phyloP scores from a whole-genome alignment of 768 basidiomycete genomes.

The Obba rivulosa region DNA sequence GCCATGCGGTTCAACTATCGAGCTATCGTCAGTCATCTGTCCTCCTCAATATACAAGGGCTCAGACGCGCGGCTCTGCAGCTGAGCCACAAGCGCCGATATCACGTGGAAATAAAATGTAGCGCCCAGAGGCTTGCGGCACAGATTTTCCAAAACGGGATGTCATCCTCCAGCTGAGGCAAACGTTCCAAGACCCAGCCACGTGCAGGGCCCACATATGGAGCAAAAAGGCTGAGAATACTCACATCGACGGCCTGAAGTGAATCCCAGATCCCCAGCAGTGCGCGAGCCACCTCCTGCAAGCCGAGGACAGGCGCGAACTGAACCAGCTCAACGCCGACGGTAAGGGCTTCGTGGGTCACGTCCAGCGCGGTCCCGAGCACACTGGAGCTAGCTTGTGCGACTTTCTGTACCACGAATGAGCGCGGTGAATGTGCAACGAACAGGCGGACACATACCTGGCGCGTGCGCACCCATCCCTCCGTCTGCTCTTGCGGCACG shows the following conservation, averaged over 20 bases:
- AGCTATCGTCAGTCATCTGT: too few species aligned
- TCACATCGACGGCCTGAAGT: constrained; percentile 54
- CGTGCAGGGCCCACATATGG: not conserved
- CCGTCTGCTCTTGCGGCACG: constrained; percentile 23
- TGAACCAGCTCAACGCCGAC: not conserved
- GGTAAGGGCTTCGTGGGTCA: constrained; percentile 36
- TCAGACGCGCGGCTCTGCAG: too few species aligned
- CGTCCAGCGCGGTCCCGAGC: constrained; percentile 35
- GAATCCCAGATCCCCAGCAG: constrained; percentile 64
- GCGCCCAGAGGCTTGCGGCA: too few species aligned
- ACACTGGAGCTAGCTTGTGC: constrained; percentile 25
- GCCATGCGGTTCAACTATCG: constrained; percentile 59
- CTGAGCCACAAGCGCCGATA: too few species aligned
- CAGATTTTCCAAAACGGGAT: too few species aligned
- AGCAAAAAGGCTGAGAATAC: constrained; percentile 18
- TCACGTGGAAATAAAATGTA: too few species aligned
- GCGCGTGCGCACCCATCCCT: constrained; percentile 23
- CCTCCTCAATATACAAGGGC: too few species aligned
- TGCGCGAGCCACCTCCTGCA: constrained; percentile 45
- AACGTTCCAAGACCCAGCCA: not conserved
- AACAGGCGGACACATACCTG: constrained; percentile 12
- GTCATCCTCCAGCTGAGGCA: too few species aligned
- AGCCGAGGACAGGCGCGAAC: constrained; percentile 7
- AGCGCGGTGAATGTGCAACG: not conserved
- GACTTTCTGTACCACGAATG: not conserved